Evolutionary conservation across 306 rosid genomes (phyloP).

Genomic region (Benincasa hispida): DNA sequence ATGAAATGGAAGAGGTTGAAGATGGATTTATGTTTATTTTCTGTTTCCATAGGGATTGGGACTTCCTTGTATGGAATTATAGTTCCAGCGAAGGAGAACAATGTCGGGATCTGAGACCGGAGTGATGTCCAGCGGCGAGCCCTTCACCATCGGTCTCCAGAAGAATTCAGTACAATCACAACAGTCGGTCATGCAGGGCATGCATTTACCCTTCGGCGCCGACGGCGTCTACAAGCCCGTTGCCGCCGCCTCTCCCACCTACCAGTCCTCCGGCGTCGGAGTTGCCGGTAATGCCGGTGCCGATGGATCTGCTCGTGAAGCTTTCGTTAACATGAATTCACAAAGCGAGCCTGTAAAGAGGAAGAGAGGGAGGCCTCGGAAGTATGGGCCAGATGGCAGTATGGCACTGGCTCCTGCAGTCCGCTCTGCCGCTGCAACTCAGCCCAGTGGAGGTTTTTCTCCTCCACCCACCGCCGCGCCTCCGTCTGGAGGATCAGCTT

Average conservation of each 20-base stretch:
- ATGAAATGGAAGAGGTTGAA: not conserved
- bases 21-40: not conserved
- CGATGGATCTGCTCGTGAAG: conserved; percentile 6
- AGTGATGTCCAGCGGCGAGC: conserved; percentile 24
- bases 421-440: conserved; percentile 2
- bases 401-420: conserved; percentile 11
- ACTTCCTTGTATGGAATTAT: not conserved
- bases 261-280: not conserved
- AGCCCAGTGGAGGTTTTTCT: conserved; percentile 14
- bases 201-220: conserved; percentile 20
- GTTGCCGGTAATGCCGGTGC: not conserved
- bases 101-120: conserved; percentile 39
- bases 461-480: conserved; percentile 2
- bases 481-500: conserved; percentile 9
- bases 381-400: conserved; percentile 32
- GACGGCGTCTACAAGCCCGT: conserved; percentile 20
- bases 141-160: conserved; percentile 18
- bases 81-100: not conserved
- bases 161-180: conserved; percentile 4
- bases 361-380: conserved; percentile 53
- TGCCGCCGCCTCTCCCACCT: not conserved
- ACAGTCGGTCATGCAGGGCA: conserved; percentile 12
- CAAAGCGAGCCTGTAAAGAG: conserved; percentile 18
- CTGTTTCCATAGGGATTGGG: not conserved
- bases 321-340: conserved; percentile 11